A percentile compares a stretch with the other conserved stretches of the same genome.
Conservation (phyloP, 495 filamentous ascomycete species). For the Xylaria intraflava region DNA sequence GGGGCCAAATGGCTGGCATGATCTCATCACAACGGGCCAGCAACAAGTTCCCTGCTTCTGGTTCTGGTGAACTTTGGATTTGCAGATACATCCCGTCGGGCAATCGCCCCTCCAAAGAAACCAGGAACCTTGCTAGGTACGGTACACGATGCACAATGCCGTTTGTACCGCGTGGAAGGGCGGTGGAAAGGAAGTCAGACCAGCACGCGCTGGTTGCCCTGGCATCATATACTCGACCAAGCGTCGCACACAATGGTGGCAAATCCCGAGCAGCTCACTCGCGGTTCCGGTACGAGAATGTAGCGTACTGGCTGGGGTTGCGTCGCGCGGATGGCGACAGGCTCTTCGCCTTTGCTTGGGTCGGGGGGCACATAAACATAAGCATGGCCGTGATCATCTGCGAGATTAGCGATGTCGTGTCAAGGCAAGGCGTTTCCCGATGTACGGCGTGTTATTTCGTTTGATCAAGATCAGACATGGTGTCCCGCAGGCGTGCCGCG, state of each 20-base stretch:
- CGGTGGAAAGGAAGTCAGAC: neutral
- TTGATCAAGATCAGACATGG: neutral
- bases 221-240: slow-evolving; percentile 2
- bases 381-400: slow-evolving; percentile 10
- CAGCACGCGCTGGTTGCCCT: neutral
- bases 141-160: slow-evolving; percentile 8
- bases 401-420: slow-evolving; percentile 14
- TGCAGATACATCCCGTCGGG: slow-evolving; percentile 2
- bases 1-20: neutral
- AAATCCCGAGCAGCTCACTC: slow-evolving; percentile 10
- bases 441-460: neutral
- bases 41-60: neutral
- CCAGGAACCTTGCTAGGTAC: slow-evolving; percentile 3
- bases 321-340: slow-evolving; percentile 1
- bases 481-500: neutral
- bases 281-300: slow-evolving; percentile 4
- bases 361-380: neutral
- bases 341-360: slow-evolving; percentile 1
- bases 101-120: slow-evolving; percentile 1
- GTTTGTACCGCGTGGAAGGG: slow-evolving; percentile 7
- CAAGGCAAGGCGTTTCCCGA: slow-evolving; percentile 1
- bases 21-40: neutral
- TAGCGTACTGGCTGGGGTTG: neutral
- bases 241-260: slow-evolving; percentile 5
- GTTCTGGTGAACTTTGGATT: neutral